These are phyloP conservation scores for Fusarium setosum DNA, from an alignment of 2,329 filamentous ascomycete species.

Conservation along the genomic window DNA sequence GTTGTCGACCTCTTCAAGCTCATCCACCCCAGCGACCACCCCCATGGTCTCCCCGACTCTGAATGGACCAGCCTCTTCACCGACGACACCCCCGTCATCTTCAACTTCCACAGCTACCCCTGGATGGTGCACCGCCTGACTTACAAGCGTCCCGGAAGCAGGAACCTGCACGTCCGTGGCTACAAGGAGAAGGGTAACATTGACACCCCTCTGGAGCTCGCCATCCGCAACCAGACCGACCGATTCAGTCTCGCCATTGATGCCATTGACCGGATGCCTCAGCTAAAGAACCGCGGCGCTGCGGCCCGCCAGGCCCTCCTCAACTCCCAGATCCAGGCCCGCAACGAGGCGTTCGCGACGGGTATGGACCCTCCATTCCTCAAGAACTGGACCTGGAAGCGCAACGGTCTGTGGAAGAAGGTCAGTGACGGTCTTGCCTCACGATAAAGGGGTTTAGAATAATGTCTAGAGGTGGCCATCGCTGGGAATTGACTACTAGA, in stretches of 20 bases:
- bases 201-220: conserved; percentile 82
- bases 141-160: conserved; percentile 77
- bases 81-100: conserved; percentile 76
- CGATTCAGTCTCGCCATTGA: conserved; percentile 82
- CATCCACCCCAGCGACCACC: conserved; percentile 75
- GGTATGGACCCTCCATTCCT: conserved; percentile 76
- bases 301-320: conserved; percentile 72
- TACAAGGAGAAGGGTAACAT: conserved; percentile 90
- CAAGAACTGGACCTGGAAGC: conserved; percentile 75
- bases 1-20: conserved; percentile 85
- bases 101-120: conserved; percentile 88
- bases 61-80: conserved; percentile 81
- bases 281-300: conserved; percentile 72
- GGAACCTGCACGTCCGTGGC: conserved; percentile 78
- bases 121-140: conserved; percentile 83
- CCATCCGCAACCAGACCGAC: conserved; percentile 82
- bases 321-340: conserved; percentile 72
- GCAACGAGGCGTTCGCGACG: conserved; percentile 74
- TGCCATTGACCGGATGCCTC: conserved; percentile 75
- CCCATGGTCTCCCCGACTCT: conserved; percentile 74
- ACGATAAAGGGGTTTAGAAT: conserved; percentile 29
- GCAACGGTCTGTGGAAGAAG: conserved; percentile 53
- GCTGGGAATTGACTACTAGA: conserved; percentile 22
- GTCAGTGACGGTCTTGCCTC: conserved; percentile 37
- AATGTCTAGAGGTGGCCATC: conserved; percentile 7